Evolutionary conservation across 2,329 filamentous ascomycete genomes (phyloP), one percentile per base, ranked within the genome.

Genomic region (Sporothrix variecibatus): DNA sequence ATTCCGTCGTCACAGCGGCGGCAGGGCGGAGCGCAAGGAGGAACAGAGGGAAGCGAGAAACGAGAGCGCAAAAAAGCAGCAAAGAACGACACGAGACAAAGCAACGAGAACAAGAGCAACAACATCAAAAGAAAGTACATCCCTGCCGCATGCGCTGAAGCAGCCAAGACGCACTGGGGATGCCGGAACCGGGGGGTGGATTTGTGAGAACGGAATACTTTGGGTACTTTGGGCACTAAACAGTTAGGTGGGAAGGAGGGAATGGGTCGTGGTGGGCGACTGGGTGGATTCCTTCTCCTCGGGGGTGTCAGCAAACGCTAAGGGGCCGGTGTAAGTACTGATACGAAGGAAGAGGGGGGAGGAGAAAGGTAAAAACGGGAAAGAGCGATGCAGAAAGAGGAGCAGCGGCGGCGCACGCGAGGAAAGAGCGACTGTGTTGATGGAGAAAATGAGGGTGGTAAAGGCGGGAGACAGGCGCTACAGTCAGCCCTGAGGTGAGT

Each of bases 161-260:
- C 62, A 46, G 62, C 38, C n/a, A 67, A 67, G 62, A 40, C 23
- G 5, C 23, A 23, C 62, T 46, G 38, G n/a, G 38, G 38, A 12
- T 17, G 23, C 38, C 62, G 62, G 38, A 67, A 67, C 38, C 62
- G 38, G 62, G n/a, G 34, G n/a, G 38, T 65, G 62, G 62, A 46
- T 65, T 28, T 26, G 38, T 26, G 34, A 26, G 34, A 9, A 43
- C 58, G 34, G 60, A 26, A 3, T 43, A 43, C 40, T 43, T 43
- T 43, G 40, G 60, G 60, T 23, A 40, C n/a, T 23, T 53, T 26
- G 20, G 8, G 51, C 9, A 9, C 40, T 49, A 15, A 15, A 49
- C 43, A 3, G 58, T 17, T 12, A 20, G 11, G 3, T 67, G n/a
- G 62, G 38, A 46, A 26, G n/a, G 1, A 38, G 58, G 58, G 58